A percentile compares a stretch with the other conserved stretches of the same genome.
These are phyloP conservation scores for Coprinopsis cinerea DNA, from an alignment of 768 basidiomycete genomes.

Conservation along the genomic window DNA sequence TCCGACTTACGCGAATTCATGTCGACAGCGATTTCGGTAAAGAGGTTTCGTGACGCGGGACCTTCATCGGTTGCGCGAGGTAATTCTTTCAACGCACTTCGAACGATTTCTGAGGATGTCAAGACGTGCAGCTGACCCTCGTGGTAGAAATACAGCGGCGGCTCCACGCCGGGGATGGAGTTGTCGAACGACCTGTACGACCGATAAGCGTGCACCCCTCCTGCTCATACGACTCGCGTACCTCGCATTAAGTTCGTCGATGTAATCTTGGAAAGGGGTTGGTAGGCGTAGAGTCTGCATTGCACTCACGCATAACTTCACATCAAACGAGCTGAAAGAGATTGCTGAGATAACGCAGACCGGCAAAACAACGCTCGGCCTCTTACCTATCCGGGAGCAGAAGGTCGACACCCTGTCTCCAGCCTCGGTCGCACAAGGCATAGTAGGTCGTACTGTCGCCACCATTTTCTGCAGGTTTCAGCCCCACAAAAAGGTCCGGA, in stretches of 20 bases:
- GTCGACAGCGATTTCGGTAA: slow-evolving; percentile 5
- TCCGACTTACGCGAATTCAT: not conserved
- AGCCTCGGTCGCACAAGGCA: slow-evolving; percentile 8
- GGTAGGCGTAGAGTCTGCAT: no score
- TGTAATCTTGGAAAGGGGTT: not conserved
- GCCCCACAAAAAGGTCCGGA: not conserved
- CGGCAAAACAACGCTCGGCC: not conserved
- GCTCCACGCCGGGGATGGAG: slow-evolving; percentile 20
- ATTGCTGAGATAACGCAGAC: no score
- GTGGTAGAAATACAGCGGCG: not conserved
- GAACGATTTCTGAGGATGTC: slow-evolving; percentile 10
- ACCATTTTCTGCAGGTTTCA: not conserved
- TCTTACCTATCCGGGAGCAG: slow-evolving; percentile 19
- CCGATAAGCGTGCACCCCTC: no score
- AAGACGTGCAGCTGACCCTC: not conserved
- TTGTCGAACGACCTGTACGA: no score
- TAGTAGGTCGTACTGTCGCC: not conserved
- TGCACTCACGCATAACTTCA: no score
- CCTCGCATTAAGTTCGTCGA: not conserved
- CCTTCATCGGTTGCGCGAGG: not conserved
- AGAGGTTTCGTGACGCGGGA: slow-evolving; percentile 19
- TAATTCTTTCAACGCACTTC: slow-evolving; percentile 24
- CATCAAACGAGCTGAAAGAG: no score
- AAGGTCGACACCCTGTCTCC: slow-evolving; percentile 11
- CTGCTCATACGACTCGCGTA: no score